Evolutionary conservation across 2,329 filamentous ascomycete species (phyloP), one percentile per base, ranked within the genome.

Genomic region (Fusarium circinatum): DNA sequence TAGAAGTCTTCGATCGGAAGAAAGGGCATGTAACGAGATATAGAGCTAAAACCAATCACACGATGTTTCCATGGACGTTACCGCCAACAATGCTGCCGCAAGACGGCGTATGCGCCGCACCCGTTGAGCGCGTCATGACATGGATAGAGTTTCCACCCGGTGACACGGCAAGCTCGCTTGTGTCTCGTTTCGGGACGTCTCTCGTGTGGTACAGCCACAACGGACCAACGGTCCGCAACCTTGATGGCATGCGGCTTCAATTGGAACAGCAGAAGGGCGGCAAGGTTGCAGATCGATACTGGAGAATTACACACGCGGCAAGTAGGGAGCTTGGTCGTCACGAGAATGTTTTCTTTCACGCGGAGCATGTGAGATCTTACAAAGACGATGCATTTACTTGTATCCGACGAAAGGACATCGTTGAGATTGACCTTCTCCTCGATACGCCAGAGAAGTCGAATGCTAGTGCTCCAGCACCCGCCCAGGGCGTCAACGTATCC

Each of bases 61-160:
- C 93, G 0, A 92, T 94, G 77, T 98, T 95, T 78, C 96, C 96
- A 0, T 98, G 96, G 96, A 98, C 96, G 1, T 85, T 99, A 0
- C 96, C 96, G 0, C 85, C 86, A 3, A 87, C 89, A 32, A 86
- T 97, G 75, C 87, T 98, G 6, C 94, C 95, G 0, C 83, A 85
- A 15, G 90, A 97, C 77, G 96, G 93, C 1, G 92, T 88, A n/a
- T 97, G 94, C 75, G 88, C 92, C 9, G 90, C 89, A 18, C 91
- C 97, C 74, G 87, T 90, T 10, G 86, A 91, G 64, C 92, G 92
- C 24, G 87, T 92, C 15, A 93, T 94, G 6, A 91, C 96, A 26
- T 85, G 85, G 58, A 89, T 92, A 62, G 90, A 92, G 75, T 92
- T 92, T 75, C 88, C 90, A 3, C 81, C 85, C 15, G 86, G 82